Conservation (phyloP, 306 rosid genomes). For the Quercus suber region DNA sequence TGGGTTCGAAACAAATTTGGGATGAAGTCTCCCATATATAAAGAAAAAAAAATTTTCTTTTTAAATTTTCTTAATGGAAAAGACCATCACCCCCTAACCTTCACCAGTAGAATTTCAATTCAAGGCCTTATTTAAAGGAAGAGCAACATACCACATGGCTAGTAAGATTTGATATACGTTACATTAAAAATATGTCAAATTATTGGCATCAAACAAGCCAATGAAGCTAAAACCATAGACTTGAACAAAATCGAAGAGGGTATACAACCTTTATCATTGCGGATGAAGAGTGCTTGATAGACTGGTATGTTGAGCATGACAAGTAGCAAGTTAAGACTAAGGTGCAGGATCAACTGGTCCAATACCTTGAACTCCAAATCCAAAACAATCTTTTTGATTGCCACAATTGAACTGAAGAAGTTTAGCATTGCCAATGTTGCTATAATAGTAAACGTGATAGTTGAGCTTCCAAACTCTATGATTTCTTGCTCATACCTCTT, state of each 20-base stretch:
- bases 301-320: conserved; percentile 24
- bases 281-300: conserved; percentile 60
- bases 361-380: background rate
- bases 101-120: too few relatives aligned
- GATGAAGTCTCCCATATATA: too few relatives aligned
- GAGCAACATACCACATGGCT: too few relatives aligned
- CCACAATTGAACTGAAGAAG: conserved; percentile 38
- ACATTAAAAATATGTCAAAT: background rate
- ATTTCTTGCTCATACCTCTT: conserved; percentile 50
- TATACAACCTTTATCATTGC: conserved; percentile 45
- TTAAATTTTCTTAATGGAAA: too few relatives aligned
- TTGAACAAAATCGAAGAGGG: conserved; percentile 43
- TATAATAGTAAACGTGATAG: conserved; percentile 32
- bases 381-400: conserved; percentile 29
- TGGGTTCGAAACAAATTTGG: too few relatives aligned
- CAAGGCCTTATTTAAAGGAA: too few relatives aligned
- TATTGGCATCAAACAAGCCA: conserved; percentile 18
- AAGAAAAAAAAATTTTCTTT: too few relatives aligned
- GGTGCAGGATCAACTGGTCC: conserved; percentile 21
- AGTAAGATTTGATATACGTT: too few relatives aligned
- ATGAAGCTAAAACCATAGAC: conserved; percentile 39
- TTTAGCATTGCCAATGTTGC: conserved; percentile 57
- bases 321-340: conserved; percentile 12
- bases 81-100: too few relatives aligned
- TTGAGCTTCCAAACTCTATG: conserved; percentile 62